Conservation (phyloP, 371 early-diverging fungal species). For the Actinomucor elegans region DNA sequence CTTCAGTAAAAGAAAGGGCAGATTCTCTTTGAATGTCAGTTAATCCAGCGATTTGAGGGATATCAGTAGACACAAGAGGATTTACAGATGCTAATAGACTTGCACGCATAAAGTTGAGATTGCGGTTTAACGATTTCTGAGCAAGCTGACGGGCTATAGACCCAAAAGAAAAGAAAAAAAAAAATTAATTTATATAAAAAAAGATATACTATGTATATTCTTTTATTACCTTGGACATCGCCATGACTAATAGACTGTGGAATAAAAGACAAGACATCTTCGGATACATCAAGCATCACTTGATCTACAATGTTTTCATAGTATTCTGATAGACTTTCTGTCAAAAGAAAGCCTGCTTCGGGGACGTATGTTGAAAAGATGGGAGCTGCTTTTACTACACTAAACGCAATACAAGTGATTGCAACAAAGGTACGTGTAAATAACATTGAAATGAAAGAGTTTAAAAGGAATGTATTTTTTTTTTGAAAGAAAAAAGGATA, state of each 20-base stretch:
- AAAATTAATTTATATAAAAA: neutral
- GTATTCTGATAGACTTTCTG: slow-evolving; percentile 38
- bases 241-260: slow-evolving; percentile 30
- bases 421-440: slow-evolving; percentile 9
- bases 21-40: slow-evolving; percentile 5
- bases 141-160: slow-evolving; percentile 14
- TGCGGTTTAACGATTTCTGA: slow-evolving; percentile 25
- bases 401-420: slow-evolving; percentile 7
- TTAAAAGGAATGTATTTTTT: neutral
- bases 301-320: slow-evolving; percentile 50
- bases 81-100: slow-evolving; percentile 30
- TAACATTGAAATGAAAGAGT: slow-evolving; percentile 1
- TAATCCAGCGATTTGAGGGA: slow-evolving; percentile 15
- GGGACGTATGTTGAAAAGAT: neutral
- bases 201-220: neutral
- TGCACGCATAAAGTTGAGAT: slow-evolving; percentile 33
- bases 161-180: no score
- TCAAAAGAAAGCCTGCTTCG: slow-evolving; percentile 16
- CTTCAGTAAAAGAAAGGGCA: neutral
- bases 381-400: slow-evolving; percentile 15
- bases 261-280: slow-evolving; percentile 28
- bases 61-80: slow-evolving; percentile 28
- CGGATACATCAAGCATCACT: slow-evolving; percentile 37
- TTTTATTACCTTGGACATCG: slow-evolving; percentile 20
- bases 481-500: neutral